These are phyloP conservation scores for Metrosideros polymorpha DNA, from an alignment of 441 rosid species.

Conservation along the genomic window DNA sequence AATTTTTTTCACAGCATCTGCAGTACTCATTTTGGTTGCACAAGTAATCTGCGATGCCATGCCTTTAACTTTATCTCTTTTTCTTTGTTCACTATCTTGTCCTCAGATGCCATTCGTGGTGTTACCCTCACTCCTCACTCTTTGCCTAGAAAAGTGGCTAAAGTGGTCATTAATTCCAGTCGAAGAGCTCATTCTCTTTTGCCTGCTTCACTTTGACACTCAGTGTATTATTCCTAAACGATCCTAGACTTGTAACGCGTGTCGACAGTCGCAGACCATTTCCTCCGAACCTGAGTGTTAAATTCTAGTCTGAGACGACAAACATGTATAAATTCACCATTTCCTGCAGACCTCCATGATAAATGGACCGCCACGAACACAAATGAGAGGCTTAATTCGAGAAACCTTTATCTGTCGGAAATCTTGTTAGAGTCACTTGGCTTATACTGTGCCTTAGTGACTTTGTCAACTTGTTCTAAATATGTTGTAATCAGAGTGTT, in stretches of 20 bases:
- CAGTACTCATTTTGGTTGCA: not conserved
- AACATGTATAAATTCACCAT: too few species aligned
- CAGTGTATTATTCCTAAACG: not conserved
- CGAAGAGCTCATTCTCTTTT: not conserved
- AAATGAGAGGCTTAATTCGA: not conserved
- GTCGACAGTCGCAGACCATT: not conserved
- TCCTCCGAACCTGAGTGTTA: not conserved
- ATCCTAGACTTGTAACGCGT: not conserved
- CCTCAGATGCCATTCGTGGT: not conserved
- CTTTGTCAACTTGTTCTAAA: not conserved
- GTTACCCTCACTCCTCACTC: not conserved
- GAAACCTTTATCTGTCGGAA: not conserved
- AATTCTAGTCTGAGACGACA: not conserved
- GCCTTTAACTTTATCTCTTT: not conserved
- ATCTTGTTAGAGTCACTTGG: not conserved
- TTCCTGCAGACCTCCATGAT: too few species aligned
- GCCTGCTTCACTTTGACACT: not conserved
- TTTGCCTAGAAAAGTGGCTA: not conserved
- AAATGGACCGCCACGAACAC: not conserved
- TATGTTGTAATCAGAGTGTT: not conserved
- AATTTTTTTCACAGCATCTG: not conserved
- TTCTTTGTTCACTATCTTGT: not conserved
- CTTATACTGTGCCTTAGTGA: not conserved
- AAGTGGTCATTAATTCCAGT: not conserved
- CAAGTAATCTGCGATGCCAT: not conserved